Evolutionary conservation across 208 protist species (phyloP).

Genomic region (Crithidia bombi): DNA sequence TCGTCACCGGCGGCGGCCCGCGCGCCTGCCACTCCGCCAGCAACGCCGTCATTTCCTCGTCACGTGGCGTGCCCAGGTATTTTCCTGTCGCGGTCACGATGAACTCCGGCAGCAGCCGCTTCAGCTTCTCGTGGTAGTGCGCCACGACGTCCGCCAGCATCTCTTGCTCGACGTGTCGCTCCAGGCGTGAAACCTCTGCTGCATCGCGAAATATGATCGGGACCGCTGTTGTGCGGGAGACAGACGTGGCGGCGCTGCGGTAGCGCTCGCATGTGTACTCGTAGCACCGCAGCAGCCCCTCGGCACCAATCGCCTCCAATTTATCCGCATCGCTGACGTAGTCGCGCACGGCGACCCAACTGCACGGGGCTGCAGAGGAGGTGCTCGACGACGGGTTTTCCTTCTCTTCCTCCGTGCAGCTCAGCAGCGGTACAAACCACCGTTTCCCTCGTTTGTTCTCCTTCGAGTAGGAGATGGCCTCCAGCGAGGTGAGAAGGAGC

Average conservation of each 20-base stretch:
- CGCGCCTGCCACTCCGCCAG: slow-evolving; percentile 60
- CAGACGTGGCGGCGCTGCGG: slow-evolving; percentile 3
- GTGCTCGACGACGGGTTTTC: not conserved
- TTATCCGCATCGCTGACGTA: slow-evolving; percentile 88
- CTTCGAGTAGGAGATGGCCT: slow-evolving; percentile 85
- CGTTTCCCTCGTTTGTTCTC: slow-evolving; percentile 71
- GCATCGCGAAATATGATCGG: not conserved
- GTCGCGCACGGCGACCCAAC: slow-evolving; percentile 73
- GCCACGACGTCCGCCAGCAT: slow-evolving; percentile 57
- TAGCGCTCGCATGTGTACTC: slow-evolving; percentile 50
- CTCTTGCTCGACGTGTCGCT: slow-evolving; percentile 29
- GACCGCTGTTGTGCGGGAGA: too few species aligned
- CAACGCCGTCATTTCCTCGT: slow-evolving; percentile 59
- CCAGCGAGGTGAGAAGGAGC: slow-evolving; percentile 34
- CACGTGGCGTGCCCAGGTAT: slow-evolving; percentile 48
- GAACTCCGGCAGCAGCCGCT: slow-evolving; percentile 48
- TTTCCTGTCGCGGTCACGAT: slow-evolving; percentile 72
- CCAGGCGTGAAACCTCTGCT: not conserved
- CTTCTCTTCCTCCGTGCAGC: not conserved
- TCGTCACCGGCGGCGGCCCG: slow-evolving; percentile 49
- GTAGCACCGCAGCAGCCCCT: slow-evolving; percentile 78
- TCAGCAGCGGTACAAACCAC: slow-evolving; percentile 66
- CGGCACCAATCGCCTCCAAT: slow-evolving; percentile 77
- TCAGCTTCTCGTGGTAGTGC: slow-evolving; percentile 83
- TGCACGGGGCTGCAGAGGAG: not conserved